A percentile compares a stretch with the other conserved stretches of the same genome.
Conservation (phyloP, 306 rosid species). For the Luffa aegyptiaca region DNA sequence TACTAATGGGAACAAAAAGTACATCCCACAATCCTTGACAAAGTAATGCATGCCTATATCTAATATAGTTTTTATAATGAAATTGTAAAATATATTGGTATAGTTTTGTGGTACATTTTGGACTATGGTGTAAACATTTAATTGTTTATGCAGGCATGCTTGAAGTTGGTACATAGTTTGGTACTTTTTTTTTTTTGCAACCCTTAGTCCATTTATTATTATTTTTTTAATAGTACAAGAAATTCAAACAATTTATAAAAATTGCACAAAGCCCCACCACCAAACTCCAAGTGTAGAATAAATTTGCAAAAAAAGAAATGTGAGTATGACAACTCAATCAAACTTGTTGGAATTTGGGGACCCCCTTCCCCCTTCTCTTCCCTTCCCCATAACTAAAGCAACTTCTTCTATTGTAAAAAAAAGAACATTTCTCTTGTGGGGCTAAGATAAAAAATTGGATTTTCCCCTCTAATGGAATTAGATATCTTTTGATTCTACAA, state of each 20-base stretch:
- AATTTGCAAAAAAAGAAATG: not conserved
- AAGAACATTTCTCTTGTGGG: not conserved
- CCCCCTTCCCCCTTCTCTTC: not conserved
- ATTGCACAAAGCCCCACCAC: not conserved
- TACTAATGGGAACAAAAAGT: not conserved
- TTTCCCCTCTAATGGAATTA: not conserved
- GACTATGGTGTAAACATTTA: not conserved
- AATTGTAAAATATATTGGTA: too few relatives aligned
- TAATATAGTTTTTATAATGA: not conserved
- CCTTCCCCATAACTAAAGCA: not conserved
- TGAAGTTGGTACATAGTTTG: not conserved
- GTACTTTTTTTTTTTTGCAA: not conserved
- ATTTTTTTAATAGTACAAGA: not conserved
- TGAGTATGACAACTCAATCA: constrained; percentile 1
- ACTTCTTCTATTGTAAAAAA: not conserved
- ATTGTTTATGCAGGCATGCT: constrained; percentile 2
- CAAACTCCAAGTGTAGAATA: not conserved
- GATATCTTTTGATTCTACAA: not conserved
- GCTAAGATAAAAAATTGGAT: not conserved
- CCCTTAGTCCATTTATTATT: not conserved
- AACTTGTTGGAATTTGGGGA: not conserved
- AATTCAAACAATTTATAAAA: not conserved
- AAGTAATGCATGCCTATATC: not conserved
- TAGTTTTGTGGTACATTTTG: not conserved
- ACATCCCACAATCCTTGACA: not conserved